These are phyloP conservation scores for Sisymbrium altissimum DNA, from an alignment of 345 rosid species.

Conservation along the genomic window DNA sequence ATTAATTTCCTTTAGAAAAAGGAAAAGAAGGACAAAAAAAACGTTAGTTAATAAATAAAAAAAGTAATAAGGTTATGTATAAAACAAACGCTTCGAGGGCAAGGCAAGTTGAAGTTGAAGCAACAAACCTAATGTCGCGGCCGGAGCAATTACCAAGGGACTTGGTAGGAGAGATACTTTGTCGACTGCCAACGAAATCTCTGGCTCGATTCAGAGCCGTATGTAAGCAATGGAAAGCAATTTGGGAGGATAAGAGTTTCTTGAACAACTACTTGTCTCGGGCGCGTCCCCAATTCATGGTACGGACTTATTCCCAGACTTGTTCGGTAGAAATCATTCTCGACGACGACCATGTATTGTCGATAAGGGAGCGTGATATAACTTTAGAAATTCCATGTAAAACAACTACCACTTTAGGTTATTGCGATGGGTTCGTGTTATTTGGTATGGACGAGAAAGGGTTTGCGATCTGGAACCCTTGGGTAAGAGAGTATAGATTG, in stretches of 20 bases:
- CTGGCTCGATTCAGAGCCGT: neutral
- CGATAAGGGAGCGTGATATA: neutral
- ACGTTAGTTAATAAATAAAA: too few species aligned
- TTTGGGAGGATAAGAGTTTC: conserved; percentile 1
- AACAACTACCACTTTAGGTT: neutral
- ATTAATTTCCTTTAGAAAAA: too few species aligned
- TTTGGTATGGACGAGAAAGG: neutral
- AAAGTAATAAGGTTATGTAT: too few species aligned
- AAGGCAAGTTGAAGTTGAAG: too few species aligned
- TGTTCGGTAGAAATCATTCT: neutral
- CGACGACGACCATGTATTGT: neutral
- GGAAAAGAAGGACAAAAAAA: too few species aligned
- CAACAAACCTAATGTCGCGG: too few species aligned
- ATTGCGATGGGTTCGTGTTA: conserved; percentile 4
- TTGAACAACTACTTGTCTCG: neutral
- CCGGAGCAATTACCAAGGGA: too few species aligned
- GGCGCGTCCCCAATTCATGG: neutral
- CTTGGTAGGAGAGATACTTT: neutral
- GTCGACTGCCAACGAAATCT: neutral
- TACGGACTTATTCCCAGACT: neutral
- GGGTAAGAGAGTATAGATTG: neutral
- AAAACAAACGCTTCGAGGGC: too few species aligned
- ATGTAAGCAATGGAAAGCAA: conserved; percentile 1
- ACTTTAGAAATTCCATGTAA: neutral
- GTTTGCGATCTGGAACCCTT: neutral